A percentile compares a stretch with the other conserved stretches of the same genome.
These are phyloP conservation scores for Penicillium sp. DNA, from an alignment of 2,329 filamentous ascomycete species.

Conservation along the genomic window DNA sequence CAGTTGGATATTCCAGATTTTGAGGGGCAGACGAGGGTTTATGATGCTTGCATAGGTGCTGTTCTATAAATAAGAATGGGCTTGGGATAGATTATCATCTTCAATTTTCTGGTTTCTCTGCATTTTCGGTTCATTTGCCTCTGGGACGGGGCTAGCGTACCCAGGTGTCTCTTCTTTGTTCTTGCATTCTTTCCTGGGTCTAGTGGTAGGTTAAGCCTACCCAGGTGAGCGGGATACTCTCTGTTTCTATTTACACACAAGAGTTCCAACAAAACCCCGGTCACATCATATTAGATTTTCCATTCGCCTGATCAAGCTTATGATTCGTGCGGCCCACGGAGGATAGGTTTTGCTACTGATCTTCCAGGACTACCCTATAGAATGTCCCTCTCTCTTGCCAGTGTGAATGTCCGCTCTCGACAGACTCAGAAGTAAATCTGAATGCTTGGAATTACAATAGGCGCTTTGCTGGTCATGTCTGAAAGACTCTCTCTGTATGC, in stretches of 20 bases:
- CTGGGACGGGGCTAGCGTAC: not conserved
- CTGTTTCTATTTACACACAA: not conserved
- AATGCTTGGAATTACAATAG: not conserved
- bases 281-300: not conserved
- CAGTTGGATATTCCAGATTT: slow-evolving; percentile 9
- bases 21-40: slow-evolving; percentile 4
- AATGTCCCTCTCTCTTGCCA: no score
- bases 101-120: not conserved
- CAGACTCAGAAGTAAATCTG: not conserved
- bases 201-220: not conserved
- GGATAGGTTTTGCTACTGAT: not conserved
- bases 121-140: not conserved
- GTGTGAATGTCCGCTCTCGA: no score
- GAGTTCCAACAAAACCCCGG: not conserved
- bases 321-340: not conserved
- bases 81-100: not conserved
- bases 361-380: not conserved
- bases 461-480: not conserved
- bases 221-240: not conserved
- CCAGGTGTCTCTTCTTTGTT: not conserved
- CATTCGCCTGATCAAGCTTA: not conserved
- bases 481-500: not conserved
- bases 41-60: slow-evolving; percentile 5
- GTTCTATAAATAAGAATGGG: not conserved
- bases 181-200: not conserved